Evolutionary conservation across 106 monocot genomes (phyloP).

Genomic region (Phalaenopsis equestris): DNA sequence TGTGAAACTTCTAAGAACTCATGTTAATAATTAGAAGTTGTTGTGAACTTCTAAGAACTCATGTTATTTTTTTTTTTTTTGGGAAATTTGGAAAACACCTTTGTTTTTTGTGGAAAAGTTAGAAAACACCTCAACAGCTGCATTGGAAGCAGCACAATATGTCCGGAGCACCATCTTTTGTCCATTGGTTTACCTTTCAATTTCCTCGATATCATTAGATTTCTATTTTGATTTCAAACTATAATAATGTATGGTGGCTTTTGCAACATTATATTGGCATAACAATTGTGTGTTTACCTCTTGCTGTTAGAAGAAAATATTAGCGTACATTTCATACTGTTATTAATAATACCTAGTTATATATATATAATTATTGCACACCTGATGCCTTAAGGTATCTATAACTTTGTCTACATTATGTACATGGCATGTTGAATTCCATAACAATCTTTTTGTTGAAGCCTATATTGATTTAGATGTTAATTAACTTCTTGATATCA

Average conservation of each 20-base stretch:
- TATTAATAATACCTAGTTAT: background rate
- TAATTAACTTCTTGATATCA: no score
- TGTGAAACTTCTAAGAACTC: no score
- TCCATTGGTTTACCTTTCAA: background rate
- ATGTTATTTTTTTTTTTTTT: no score
- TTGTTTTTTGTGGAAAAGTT: background rate
- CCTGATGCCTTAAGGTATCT: background rate
- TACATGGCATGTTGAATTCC: no score
- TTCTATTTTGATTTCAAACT: background rate
- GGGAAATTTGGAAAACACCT: no score
- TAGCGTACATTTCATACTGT: background rate
- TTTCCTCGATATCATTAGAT: constrained; percentile 1
- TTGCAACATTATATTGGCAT: background rate
- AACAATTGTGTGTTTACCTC: background rate
- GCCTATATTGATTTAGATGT: no score
- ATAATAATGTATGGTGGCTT: background rate
- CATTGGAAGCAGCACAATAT: background rate
- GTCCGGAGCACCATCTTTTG: background rate
- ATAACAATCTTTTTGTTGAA: no score
- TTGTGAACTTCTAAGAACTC: no score
- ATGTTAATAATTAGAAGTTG: background rate
- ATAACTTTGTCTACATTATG: no score
- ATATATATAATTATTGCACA: background rate
- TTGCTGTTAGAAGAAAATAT: background rate
- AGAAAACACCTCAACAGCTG: background rate